These are phyloP conservation scores for Tilletia caries DNA, from an alignment of 1,284 basidiomycete genomes.

Conservation along the genomic window DNA sequence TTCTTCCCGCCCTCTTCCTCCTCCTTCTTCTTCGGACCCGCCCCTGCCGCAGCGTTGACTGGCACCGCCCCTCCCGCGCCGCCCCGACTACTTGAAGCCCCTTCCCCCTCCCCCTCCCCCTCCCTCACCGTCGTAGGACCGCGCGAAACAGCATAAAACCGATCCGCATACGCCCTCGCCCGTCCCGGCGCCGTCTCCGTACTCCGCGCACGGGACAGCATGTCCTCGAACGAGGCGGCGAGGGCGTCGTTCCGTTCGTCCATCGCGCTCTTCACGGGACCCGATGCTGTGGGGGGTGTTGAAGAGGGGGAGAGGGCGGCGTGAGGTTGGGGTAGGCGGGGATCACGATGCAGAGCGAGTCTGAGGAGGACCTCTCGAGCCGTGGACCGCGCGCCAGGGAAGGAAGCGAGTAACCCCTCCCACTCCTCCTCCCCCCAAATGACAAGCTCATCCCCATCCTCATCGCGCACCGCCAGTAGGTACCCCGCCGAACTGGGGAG, in stretches of 20 bases:
- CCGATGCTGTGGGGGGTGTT: not conserved
- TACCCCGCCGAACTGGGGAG: not conserved
- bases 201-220: not conserved
- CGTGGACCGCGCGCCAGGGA: not conserved
- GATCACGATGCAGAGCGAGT: not conserved
- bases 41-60: not conserved
- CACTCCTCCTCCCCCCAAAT: not conserved
- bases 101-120: not conserved
- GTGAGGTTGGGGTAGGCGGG: not conserved
- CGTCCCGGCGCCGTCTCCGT: not conserved
- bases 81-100: not conserved
- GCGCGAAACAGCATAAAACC: not conserved
- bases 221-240: not conserved
- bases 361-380: not conserved
- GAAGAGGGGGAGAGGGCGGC: not conserved
- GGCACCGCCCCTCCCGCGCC: not conserved
- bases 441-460: not conserved
- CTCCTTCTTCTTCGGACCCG: not conserved
- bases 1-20: not conserved
- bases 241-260: not conserved
- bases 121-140: not conserved
- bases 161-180: not conserved
- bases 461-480: not conserved
- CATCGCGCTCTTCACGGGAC: not conserved
- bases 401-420: not conserved